Conservation (phyloP, 140 eudicot genomes). For the Stevia rebaudiana region DNA sequence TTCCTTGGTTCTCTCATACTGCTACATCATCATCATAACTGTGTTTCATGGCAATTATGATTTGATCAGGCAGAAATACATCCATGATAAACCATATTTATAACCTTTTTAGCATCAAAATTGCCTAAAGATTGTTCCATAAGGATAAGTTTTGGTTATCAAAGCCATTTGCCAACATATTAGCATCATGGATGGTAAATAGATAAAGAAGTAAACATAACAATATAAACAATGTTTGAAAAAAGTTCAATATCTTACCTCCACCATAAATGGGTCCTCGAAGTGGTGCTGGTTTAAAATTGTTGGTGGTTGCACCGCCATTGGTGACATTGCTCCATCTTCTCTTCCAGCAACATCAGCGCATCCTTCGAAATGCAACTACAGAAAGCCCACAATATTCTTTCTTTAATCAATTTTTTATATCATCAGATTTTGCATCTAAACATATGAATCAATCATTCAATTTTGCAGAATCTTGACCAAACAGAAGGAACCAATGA, state of each 20-base stretch:
- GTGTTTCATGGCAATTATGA: constrained; percentile 7
- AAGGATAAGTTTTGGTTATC: not conserved
- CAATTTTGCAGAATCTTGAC: not conserved
- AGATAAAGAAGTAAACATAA: not conserved
- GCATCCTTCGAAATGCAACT: constrained; percentile 36
- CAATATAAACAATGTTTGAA: constrained; percentile 11
- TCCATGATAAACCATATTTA: not conserved
- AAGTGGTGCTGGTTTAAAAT: constrained; percentile 52
- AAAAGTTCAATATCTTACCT: not conserved
- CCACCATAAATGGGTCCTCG: constrained; percentile 26
- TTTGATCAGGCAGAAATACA: constrained; percentile 9
- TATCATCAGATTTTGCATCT: constrained; percentile 22
- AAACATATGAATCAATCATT: not conserved
- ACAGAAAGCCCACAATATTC: constrained; percentile 11
- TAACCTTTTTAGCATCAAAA: not conserved
- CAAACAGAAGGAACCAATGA: not conserved
- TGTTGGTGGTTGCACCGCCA: constrained; percentile 47
- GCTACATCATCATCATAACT: constrained; percentile 18
- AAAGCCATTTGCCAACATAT: not conserved
- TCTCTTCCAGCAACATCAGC: constrained; percentile 51
- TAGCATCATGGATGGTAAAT: not conserved
- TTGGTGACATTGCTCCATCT: constrained; percentile 31
- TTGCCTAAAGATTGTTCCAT: not conserved
- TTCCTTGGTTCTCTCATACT: constrained; percentile 43
- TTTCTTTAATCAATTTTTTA: not conserved